Evolutionary conservation across 2,329 filamentous ascomycete genomes (phyloP), one percentile per base, ranked within the genome.

Genomic region (Epichloe amarillans): DNA sequence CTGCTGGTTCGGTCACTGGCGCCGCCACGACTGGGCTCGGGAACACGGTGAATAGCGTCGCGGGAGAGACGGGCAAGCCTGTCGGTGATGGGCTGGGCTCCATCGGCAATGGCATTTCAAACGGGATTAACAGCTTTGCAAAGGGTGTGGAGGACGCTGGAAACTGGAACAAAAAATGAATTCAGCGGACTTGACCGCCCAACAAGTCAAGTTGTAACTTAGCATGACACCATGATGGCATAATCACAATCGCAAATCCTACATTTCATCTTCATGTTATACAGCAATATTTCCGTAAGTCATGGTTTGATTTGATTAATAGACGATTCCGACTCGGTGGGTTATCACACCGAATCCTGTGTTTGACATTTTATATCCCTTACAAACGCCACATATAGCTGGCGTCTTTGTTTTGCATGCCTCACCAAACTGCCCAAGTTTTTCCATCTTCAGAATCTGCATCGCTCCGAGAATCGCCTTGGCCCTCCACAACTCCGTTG

Each of bases 81-180:
- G 59, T 82, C 1, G 79, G 79, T 7, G 74, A 82, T 56, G 77
- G 71, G 2, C 51, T 82, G 12, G 69, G 71, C 7, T 75, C 71
- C 55, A 59, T 78, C 7, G 76, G 76, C 5, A 72, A 69, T 2
- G 77, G 77, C 0, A 56, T 82, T 2, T 70, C 80, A 64, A 67
- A 69, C 43, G 79, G 75, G 2, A 62, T 70, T 38, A 66, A 68
- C 42, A 66, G 64, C 45, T 68, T 80, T 2, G 72, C 73, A 14
- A 71, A 75, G 63, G 76, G 77, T 0, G 72, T 76, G 6, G 77
- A 81, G 64, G 67, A 79, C 58, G 77, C 77, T 11, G 78, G 79
- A 3, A 64, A 80, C 60, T 79, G 76, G 76, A 76, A 75, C 66
- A 69, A 64, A 53, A 54, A 61, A 54, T 35, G 41, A 21, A 47